These are phyloP conservation scores for Graphiopsis chlorocephala DNA, from an alignment of 2,329 filamentous ascomycete species.

Conservation along the genomic window DNA sequence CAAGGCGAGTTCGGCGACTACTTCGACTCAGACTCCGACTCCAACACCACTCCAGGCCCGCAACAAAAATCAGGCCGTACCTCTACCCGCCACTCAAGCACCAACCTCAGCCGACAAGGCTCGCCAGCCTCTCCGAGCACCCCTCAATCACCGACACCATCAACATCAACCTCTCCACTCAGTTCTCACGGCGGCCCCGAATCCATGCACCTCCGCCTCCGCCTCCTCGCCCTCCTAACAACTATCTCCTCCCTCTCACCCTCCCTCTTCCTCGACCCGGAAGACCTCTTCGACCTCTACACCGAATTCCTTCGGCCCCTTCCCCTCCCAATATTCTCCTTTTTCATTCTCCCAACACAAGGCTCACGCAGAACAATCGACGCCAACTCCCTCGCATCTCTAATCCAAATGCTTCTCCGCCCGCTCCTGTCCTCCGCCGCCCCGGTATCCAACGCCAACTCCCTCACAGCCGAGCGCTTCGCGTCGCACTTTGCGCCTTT, in stretches of 20 bases:
- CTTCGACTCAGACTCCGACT: constrained; percentile 29
- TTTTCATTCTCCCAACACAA: constrained; percentile 48
- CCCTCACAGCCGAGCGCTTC: constrained; percentile 51
- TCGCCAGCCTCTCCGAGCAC: constrained; percentile 54
- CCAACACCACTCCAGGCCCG: constrained; percentile 22
- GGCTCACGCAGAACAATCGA: constrained; percentile 15
- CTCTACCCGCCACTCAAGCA: constrained; percentile 38
- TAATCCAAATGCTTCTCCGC: constrained; percentile 54
- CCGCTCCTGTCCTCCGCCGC: constrained; percentile 44
- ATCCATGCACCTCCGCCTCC: constrained; percentile 60
- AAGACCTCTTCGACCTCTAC: constrained; percentile 59
- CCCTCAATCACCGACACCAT: constrained; percentile 61
- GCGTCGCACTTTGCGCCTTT: constrained; percentile 63
- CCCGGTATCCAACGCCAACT: constrained; percentile 39
- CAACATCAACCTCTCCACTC: constrained; percentile 37
- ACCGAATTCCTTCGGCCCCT: constrained; percentile 57
- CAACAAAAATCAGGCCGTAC: constrained; percentile 59
- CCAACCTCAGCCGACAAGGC: constrained; percentile 36
- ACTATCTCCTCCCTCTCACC: constrained; percentile 39
- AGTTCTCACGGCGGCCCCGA: constrained; percentile 44
- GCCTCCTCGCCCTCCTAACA: constrained; percentile 56
- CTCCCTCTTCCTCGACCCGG: constrained; percentile 49
- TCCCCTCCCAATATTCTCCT: constrained; percentile 56
- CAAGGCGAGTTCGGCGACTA: constrained; percentile 42
- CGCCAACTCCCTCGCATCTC: constrained; percentile 45